Evolutionary conservation across 768 basidiomycete genomes (phyloP).

Genomic region (Lactarius vividus): DNA sequence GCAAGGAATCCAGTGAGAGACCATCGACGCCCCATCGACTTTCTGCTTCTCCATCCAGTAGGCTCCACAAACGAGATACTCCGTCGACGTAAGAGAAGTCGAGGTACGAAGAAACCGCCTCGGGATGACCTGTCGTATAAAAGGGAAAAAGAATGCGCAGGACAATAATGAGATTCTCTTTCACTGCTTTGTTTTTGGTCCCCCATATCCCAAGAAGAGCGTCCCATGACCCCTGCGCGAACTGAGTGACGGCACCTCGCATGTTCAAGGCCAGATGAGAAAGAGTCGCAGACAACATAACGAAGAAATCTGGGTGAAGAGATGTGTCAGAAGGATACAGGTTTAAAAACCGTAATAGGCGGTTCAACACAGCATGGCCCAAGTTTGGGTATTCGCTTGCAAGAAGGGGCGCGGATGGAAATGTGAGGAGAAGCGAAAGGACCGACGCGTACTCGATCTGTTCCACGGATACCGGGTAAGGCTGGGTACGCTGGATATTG

Average conservation of each 20-base stretch:
- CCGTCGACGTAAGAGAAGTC: constrained; percentile 45
- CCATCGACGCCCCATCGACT: constrained; percentile 62
- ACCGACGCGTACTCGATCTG: constrained; percentile 72
- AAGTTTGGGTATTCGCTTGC: constrained; percentile 41
- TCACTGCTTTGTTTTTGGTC: constrained; percentile 70
- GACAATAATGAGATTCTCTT: constrained; percentile 77
- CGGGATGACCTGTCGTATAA: constrained; percentile 40
- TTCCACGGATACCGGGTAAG: constrained; percentile 44
- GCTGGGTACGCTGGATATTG: constrained; percentile 23
- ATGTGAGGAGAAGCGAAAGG: constrained; percentile 56
- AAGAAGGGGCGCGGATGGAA: constrained; percentile 57
- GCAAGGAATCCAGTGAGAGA: constrained; percentile 62
- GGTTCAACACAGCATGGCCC: constrained; percentile 53
- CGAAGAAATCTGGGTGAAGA: constrained; percentile 72
- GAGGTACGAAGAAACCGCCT: constrained; percentile 28
- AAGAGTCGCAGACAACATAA: constrained; percentile 64
- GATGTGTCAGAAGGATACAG: constrained; percentile 71
- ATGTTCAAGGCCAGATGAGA: constrained; percentile 77
- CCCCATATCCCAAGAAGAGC: constrained; percentile 69
- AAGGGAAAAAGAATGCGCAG: constrained; percentile 73
- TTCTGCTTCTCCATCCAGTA: constrained; percentile 61
- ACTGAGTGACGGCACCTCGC: constrained; percentile 52
- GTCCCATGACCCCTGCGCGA: constrained; percentile 64
- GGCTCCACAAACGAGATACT: constrained; percentile 51
- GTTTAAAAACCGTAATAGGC: constrained; percentile 60